Evolutionary conservation across 495 filamentous ascomycete species (phyloP).

Genomic region (Talaromyces ruber): DNA sequence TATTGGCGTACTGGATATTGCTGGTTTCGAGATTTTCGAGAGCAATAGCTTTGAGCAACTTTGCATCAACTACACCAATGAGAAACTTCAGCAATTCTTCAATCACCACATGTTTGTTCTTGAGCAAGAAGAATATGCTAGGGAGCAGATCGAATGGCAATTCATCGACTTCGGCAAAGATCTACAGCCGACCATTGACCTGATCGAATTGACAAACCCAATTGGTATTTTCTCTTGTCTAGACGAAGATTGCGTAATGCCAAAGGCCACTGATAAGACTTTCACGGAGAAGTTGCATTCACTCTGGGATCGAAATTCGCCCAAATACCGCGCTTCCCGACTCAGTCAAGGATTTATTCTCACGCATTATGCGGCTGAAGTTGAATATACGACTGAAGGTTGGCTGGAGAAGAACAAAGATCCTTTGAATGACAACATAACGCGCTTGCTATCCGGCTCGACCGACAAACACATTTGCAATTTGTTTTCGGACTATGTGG

Average conservation of each 20-base stretch:
- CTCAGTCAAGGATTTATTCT: conserved; percentile 90
- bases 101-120: conserved; percentile 99
- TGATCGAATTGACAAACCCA: conserved; percentile 92
- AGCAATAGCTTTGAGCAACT: conserved; percentile 98
- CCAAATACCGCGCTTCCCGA: conserved; percentile 84
- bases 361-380: conserved; percentile 97
- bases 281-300: conserved; percentile 97
- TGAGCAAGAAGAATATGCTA: conserved; percentile 96
- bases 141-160: conserved; percentile 98
- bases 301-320: conserved; percentile 91
- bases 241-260: conserved; percentile 98
- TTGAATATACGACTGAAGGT: conserved; percentile 89
- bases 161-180: conserved; percentile 99
- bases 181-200: conserved; percentile 93
- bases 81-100: conserved; percentile 99
- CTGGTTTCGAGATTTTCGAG: conserved; percentile 98
- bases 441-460: conserved; percentile 75
- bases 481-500: conserved; percentile 82
- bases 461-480: conserved; percentile 72
- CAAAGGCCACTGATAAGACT: conserved; percentile 91
- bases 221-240: conserved; percentile 98
- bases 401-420: conserved; percentile 99
- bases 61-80: conserved; percentile 99
- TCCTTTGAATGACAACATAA: conserved; percentile 93
- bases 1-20: conserved; percentile 98